Evolutionary conservation across 352 stramenopile genomes (phyloP).

Genomic region (Phytophthora sp.): DNA sequence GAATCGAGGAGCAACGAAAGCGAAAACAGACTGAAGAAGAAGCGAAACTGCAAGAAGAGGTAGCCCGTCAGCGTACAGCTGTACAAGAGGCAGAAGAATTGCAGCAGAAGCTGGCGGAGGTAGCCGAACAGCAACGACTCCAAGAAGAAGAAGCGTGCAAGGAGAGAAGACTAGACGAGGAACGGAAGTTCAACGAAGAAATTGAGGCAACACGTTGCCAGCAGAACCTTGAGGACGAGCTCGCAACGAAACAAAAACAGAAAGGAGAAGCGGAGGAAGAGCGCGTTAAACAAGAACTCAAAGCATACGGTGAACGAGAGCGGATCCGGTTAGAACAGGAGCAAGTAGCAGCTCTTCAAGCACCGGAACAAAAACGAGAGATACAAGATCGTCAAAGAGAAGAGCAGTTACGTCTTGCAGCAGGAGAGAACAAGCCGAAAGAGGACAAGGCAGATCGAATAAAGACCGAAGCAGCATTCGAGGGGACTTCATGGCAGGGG

Average conservation of each 20-base stretch:
- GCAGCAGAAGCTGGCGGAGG: constrained; percentile 33
- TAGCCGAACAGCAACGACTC: constrained; percentile 31
- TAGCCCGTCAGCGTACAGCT: constrained; percentile 41
- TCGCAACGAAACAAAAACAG: constrained; percentile 10
- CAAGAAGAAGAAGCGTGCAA: constrained; percentile 32
- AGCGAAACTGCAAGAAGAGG: constrained; percentile 36
- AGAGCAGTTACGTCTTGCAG: background rate
- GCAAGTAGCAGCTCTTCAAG: constrained; percentile 9
- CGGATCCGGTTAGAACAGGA: constrained; percentile 13
- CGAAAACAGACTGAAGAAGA: constrained; percentile 41
- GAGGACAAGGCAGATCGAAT: constrained; percentile 8
- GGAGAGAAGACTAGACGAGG: constrained; percentile 26
- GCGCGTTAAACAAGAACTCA: constrained; percentile 4
- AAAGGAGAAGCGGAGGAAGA: constrained; percentile 34
- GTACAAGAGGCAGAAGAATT: constrained; percentile 39
- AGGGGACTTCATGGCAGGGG: constrained; percentile 8
- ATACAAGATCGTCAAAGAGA: constrained; percentile 16
- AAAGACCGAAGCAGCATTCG: background rate
- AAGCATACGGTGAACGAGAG: constrained; percentile 12
- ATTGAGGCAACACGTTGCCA: constrained; percentile 24
- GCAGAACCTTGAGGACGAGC: constrained; percentile 31
- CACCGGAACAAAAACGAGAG: constrained; percentile 25
- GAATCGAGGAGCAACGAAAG: constrained; percentile 33
- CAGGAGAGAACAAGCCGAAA: constrained; percentile 5
- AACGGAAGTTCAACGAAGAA: constrained; percentile 30